Evolutionary conservation across 1,284 basidiomycete species (phyloP), one percentile per base, ranked within the genome.

Genomic region (Ceratobasidium sp.): DNA sequence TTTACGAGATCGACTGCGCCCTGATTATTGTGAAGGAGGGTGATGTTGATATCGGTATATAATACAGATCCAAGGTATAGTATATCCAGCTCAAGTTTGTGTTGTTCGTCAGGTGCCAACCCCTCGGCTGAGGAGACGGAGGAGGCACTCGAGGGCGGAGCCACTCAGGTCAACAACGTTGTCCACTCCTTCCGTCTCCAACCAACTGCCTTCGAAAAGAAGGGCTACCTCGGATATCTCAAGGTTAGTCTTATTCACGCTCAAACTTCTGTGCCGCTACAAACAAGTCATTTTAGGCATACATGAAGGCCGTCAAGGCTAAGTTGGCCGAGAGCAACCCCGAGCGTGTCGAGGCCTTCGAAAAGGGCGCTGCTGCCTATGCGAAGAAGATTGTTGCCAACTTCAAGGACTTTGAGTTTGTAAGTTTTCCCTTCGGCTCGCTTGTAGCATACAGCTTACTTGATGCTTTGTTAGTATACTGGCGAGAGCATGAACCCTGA

Each of bases 131-230:
- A 99, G 85, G 98, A 98, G 74, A 83, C 84, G 62, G 90, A 89
- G 2, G 98, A 99, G 77, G 86, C 85, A 38, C 82, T 98, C 74
- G 96, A 95, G 81, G 91, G 93, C 18, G 94, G 93, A 77, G 87
- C 89, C 41, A 52, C 73, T 21, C 85, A 86, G 76, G 92, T 98
- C 80, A 99, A 96, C 91, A 95, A 99, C 84, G 87, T 99, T 77
- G 91, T 91, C 75, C 85, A 96, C 86, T 95, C 95, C 62, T 96
- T 97, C 90, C 92, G 96, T 79, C 91, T 99, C 75, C 89, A 94
- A 80, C 59, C 82, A 46, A 97, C 95, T 35, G 47, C 79, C 8
- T 99, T 98, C 82, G 96, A 98, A 86, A 99, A 98, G 85, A 98
- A 98, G 84, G 82, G 84, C 47, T 99, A 88, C 85, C 84, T 96